phyloP scores from a whole-genome alignment of 192 early-diverging fungal genomes.

The Thamnidium elegans region DNA sequence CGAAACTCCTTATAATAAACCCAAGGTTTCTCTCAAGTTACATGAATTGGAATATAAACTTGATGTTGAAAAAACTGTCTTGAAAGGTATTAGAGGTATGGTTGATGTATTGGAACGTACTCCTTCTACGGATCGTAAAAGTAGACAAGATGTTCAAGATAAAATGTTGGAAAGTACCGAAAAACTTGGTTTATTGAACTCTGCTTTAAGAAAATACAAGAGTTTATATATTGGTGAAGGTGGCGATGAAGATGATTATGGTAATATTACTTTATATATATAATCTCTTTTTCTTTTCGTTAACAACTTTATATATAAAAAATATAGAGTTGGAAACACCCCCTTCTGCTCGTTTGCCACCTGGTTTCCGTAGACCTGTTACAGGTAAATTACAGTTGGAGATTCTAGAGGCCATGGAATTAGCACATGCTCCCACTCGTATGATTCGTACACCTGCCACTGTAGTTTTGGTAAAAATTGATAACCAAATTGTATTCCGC shows the following conservation, averaged over 20 bases:
- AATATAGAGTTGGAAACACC: slow-evolving; percentile 40
- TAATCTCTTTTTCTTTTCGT: slow-evolving; percentile 2
- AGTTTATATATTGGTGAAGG: slow-evolving; percentile 75
- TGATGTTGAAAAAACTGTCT: slow-evolving; percentile 89
- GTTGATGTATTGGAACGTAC: slow-evolving; percentile 44
- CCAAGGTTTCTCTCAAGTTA: slow-evolving; percentile 76
- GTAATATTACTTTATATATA: slow-evolving; percentile 15
- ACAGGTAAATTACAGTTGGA: slow-evolving; percentile 68
- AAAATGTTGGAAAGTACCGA: slow-evolving; percentile 54
- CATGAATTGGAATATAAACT: slow-evolving; percentile 86
- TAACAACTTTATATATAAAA: neutral
- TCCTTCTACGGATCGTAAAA: slow-evolving; percentile 53
- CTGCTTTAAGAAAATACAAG: slow-evolving; percentile 81
- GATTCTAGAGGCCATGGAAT: slow-evolving; percentile 56
- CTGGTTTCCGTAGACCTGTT: slow-evolving; percentile 67
- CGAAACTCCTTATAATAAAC: slow-evolving; percentile 59
- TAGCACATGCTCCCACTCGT: slow-evolving; percentile 54
- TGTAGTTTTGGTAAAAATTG: slow-evolving; percentile 76
- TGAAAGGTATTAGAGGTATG: slow-evolving; percentile 73
- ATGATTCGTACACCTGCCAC: slow-evolving; percentile 61
- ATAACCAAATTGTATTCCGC: slow-evolving; percentile 72
- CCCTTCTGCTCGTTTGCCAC: slow-evolving; percentile 44
- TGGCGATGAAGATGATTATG: slow-evolving; percentile 71
- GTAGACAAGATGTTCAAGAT: slow-evolving; percentile 43
- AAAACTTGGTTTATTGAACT: slow-evolving; percentile 68